A percentile compares a stretch with the other conserved stretches of the same genome.
Conservation (phyloP, 2,329 filamentous ascomycete species). For the Trichoderma atroviride region DNA sequence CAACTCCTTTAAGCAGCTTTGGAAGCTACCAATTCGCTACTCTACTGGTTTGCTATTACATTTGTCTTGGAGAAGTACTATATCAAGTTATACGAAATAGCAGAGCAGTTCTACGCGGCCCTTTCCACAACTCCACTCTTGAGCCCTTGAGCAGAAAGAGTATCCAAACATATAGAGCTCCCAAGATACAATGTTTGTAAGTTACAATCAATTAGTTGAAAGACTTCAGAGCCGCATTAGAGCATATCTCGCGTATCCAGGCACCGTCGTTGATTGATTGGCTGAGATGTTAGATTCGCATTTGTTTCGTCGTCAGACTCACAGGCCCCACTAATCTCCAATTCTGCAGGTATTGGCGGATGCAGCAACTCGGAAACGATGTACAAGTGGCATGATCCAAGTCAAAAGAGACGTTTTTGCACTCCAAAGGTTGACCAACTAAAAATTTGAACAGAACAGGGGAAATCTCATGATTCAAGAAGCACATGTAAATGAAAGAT, state of each 20-base stretch:
- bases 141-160: no score
- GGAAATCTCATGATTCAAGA: not conserved
- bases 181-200: no score
- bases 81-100: not conserved
- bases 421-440: not conserved
- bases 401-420: not conserved
- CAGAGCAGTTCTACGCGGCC: not conserved
- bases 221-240: not conserved
- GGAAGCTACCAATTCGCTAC: not conserved
- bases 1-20: no score
- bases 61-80: not conserved
- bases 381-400: conserved; percentile 9
- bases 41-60: accelerated
- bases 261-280: conserved; percentile 4
- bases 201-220: no score
- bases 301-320: not conserved
- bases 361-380: not conserved
- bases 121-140: not conserved
- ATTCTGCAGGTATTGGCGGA: not conserved
- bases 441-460: no score
- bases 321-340: conserved; percentile 17
- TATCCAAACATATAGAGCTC: no score
- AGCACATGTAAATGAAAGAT: accelerated
- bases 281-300: not conserved
- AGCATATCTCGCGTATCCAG: not conserved